A percentile compares a stretch with the other conserved stretches of the same genome.
phyloP scores from a whole-genome alignment of 2,329 filamentous ascomycete species.

The Cladophialophora bantiana region DNA sequence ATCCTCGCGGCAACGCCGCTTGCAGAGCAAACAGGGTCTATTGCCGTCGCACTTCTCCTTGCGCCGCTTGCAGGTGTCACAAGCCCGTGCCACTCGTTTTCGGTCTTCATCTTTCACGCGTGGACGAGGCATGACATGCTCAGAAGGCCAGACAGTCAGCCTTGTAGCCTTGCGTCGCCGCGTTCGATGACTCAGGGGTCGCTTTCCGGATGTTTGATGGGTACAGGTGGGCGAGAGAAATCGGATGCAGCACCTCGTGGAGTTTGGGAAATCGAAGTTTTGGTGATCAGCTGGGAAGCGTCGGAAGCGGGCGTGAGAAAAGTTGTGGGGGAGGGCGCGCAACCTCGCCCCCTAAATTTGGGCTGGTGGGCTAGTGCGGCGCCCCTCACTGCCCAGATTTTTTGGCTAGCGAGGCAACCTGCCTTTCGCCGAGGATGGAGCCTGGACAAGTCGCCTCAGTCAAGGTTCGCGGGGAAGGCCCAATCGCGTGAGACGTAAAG shows the following conservation, averaged over 20 bases:
- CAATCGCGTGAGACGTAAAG: conserved; percentile 10
- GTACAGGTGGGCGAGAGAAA: conserved; percentile 1
- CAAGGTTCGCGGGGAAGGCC: conserved; percentile 1
- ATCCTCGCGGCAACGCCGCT: conserved; percentile 50
- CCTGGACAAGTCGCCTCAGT: no score
- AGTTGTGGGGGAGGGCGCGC: conserved; percentile 8
- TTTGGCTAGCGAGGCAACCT: background rate
- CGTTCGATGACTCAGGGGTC: conserved; percentile 8
- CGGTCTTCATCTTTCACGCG: conserved; percentile 42
- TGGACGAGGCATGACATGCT: conserved; percentile 40
- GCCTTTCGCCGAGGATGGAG: no score
- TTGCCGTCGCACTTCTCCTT: conserved; percentile 62
- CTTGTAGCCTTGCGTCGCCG: conserved; percentile 17
- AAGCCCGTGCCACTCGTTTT: conserved; percentile 40
- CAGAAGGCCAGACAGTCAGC: conserved; percentile 10
- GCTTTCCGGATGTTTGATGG: conserved; percentile 13
- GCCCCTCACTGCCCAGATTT: background rate
- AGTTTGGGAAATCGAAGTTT: conserved; percentile 16
- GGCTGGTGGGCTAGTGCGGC: background rate
- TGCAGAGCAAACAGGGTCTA: conserved; percentile 60
- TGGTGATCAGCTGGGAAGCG: conserved; percentile 19
- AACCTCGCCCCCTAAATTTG: conserved; percentile 3
- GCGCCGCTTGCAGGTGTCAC: conserved; percentile 45
- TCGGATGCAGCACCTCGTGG: conserved; percentile 35
- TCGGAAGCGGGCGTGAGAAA: conserved; percentile 34